A percentile compares a stretch with the other conserved stretches of the same genome.
These are phyloP conservation scores for Elongisporangium anandrum DNA, from an alignment of 352 stramenopile species.

Conservation along the genomic window DNA sequence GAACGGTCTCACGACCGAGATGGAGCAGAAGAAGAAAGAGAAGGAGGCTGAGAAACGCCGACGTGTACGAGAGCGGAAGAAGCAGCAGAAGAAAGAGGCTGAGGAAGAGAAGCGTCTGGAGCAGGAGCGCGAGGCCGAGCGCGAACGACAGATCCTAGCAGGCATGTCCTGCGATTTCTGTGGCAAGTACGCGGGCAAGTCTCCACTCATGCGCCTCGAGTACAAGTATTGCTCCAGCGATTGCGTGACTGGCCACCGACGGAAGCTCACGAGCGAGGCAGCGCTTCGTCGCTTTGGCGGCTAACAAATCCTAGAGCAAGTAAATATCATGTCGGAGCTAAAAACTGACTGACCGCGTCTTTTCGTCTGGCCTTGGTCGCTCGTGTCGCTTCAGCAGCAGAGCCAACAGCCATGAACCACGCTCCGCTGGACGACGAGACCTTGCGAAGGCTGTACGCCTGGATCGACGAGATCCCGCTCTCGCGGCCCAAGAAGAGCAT, in stretches of 20 bases:
- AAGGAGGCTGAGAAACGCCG: constrained; percentile 86
- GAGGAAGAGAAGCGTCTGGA: constrained; percentile 69
- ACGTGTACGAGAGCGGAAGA: constrained; percentile 88
- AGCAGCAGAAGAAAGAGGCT: constrained; percentile 83
- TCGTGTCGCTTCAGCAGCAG: constrained; percentile 5
- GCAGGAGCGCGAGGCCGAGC: constrained; percentile 44
- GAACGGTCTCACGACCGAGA: constrained; percentile 64
- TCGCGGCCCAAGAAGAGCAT: constrained; percentile 95
- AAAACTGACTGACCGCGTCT: constrained; percentile 19
- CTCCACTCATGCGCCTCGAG: constrained; percentile 89
- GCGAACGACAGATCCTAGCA: constrained; percentile 67
- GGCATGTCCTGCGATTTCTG: constrained; percentile 76
- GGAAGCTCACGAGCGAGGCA: constrained; percentile 91
- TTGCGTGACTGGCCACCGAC: constrained; percentile 91
- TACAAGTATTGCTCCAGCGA: constrained; percentile 94
- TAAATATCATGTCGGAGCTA: not conserved
- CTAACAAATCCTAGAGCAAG: constrained; percentile 10
- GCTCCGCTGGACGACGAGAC: constrained; percentile 84
- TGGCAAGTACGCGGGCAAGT: constrained; percentile 77
- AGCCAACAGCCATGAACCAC: constrained; percentile 29
- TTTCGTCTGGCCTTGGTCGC: too few species aligned
- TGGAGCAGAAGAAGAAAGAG: constrained; percentile 84
- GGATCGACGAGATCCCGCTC: constrained; percentile 94
- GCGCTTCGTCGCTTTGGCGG: constrained; percentile 75
- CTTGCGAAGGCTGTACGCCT: constrained; percentile 92